Conservation (phyloP, 2,329 filamentous ascomycete genomes). For the Tolypocladium inflatum region DNA sequence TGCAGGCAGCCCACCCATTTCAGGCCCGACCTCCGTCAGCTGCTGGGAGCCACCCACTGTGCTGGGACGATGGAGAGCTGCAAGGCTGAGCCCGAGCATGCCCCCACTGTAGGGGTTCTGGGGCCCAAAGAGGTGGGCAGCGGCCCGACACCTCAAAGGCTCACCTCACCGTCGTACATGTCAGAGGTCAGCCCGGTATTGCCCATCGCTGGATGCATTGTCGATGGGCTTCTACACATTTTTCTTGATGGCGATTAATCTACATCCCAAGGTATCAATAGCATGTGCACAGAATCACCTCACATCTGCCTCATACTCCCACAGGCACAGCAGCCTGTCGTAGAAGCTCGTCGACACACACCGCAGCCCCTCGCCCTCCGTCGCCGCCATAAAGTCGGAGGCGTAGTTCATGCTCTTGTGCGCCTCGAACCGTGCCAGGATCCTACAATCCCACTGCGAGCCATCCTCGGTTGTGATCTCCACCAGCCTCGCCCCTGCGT, state of each 20-base stretch:
- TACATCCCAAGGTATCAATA: too few relatives aligned
- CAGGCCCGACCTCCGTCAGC: not conserved
- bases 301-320: conserved; percentile 28
- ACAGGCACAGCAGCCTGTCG: conserved; percentile 60
- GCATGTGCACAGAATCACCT: not conserved
- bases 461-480: conserved; percentile 27
- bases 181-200: too few relatives aligned
- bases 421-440: conserved; percentile 67
- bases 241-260: not conserved
- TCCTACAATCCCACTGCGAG: conserved; percentile 48
- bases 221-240: not conserved
- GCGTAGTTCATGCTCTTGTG: conserved; percentile 96
- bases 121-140: not conserved
- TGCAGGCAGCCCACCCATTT: not conserved
- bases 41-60: not conserved
- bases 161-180: too few relatives aligned
- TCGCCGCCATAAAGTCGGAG: conserved; percentile 52
- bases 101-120: not conserved
- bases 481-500: conserved; percentile 68
- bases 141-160: not conserved
- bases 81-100: not conserved
- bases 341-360: conserved; percentile 71
- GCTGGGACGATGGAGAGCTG: not conserved
- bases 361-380: conserved; percentile 18
- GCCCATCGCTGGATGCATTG: too few relatives aligned